phyloP scores from a whole-genome alignment of 2,329 filamentous ascomycete species.

The Aspergillus brunneoviolaceus region DNA sequence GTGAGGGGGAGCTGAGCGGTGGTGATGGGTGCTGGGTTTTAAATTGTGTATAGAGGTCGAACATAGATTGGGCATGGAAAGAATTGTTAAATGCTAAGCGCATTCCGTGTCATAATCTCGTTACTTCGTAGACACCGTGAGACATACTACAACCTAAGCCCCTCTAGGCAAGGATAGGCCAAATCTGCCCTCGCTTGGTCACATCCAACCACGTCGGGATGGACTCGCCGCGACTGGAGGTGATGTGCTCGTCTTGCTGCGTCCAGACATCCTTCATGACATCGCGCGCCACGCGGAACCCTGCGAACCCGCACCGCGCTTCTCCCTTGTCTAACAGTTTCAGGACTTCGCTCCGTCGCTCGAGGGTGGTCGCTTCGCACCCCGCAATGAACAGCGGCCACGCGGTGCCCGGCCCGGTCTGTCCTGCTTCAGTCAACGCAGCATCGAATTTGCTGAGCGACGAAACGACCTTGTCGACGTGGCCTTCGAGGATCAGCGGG shows the following conservation, averaged over 20 bases:
- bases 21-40: too few relatives aligned
- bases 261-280: conserved; percentile 32
- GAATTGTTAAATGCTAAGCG: too few relatives aligned
- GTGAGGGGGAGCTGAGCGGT: too few relatives aligned
- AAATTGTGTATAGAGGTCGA: not conserved
- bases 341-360: conserved; percentile 23
- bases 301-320: conserved; percentile 23
- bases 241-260: conserved; percentile 28
- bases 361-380: conserved; percentile 35
- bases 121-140: not conserved
- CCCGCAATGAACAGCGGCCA: conserved; percentile 46
- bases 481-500: conserved; percentile 39
- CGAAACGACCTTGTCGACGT: conserved; percentile 38
- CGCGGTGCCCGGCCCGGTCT: conserved; percentile 28
- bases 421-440: conserved; percentile 17
- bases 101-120: too few relatives aligned
- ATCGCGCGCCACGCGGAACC: conserved; percentile 25
- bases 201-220: conserved; percentile 33
- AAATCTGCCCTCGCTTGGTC: conserved; percentile 23
- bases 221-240: conserved; percentile 19
- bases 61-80: not conserved
- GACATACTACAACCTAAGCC: too few relatives aligned
- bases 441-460: conserved; percentile 32
- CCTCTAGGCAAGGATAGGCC: conserved; percentile 30
- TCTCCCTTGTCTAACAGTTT: conserved; percentile 28